phyloP scores from a whole-genome alignment of 495 filamentous ascomycete genomes.

The Hyaloscypha finlandica region DNA sequence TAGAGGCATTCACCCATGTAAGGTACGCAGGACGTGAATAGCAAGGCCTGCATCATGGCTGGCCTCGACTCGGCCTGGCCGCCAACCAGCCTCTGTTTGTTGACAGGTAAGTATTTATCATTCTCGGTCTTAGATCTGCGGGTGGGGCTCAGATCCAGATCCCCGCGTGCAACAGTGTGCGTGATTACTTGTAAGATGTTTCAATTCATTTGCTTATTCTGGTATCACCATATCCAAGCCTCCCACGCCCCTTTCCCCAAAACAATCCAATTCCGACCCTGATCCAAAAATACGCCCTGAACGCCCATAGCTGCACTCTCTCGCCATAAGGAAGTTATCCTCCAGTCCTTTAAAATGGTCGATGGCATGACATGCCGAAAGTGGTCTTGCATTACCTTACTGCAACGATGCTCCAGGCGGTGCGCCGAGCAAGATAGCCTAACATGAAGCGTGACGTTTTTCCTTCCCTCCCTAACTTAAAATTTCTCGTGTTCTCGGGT shows the following conservation, averaged over 20 bases:
- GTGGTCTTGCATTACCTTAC: slow-evolving; percentile 23
- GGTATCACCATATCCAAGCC: slow-evolving; percentile 24
- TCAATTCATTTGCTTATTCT: slow-evolving; percentile 31
- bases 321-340: slow-evolving; percentile 2
- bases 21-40: slow-evolving; percentile 18
- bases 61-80: slow-evolving; percentile 3
- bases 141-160: slow-evolving; percentile 1
- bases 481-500: background rate
- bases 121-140: slow-evolving; percentile 14
- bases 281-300: slow-evolving; percentile 23
- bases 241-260: slow-evolving; percentile 12
- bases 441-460: slow-evolving; percentile 27
- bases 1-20: slow-evolving; percentile 4
- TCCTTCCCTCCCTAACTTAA: slow-evolving; percentile 18
- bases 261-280: slow-evolving; percentile 11
- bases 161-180: background rate
- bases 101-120: slow-evolving; percentile 7
- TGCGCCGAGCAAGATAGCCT: slow-evolving; percentile 32
- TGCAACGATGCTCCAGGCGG: slow-evolving; percentile 33
- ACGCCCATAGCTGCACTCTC: slow-evolving; percentile 16
- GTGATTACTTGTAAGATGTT: slow-evolving; percentile 16
- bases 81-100: slow-evolving; percentile 20
- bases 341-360: slow-evolving; percentile 25
- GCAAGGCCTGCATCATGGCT: slow-evolving; percentile 8
- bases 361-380: slow-evolving; percentile 23